Percentiles rank a stretch among this genome's conserved stretches.
Conservation (phyloP, 2,329 filamentous ascomycete genomes). For the Hypomyces perniciosus region DNA sequence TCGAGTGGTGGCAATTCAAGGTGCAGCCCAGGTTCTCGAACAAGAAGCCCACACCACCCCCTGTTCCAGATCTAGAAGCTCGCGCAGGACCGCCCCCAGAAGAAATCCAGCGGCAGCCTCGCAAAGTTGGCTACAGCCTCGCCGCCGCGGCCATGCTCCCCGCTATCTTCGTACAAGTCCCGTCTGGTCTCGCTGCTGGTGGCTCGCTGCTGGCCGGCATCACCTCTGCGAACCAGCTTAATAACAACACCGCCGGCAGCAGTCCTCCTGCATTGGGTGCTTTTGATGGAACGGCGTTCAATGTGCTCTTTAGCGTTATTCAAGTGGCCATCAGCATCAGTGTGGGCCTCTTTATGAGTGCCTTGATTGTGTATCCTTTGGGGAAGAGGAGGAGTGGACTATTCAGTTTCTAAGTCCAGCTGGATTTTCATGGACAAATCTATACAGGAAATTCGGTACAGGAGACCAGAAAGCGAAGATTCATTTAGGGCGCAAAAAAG, state of each 20-base stretch:
- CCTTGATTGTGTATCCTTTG: slow-evolving; percentile 49
- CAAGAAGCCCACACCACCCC: slow-evolving; percentile 23
- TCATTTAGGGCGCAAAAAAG: too few species aligned
- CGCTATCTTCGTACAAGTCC: slow-evolving; percentile 71
- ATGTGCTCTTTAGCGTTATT: slow-evolving; percentile 51
- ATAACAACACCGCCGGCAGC: slow-evolving; percentile 28
- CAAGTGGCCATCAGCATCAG: slow-evolving; percentile 58
- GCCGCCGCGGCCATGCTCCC: slow-evolving; percentile 81
- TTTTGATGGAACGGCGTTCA: slow-evolving; percentile 44
- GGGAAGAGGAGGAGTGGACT: slow-evolving; percentile 53
- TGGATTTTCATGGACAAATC: neutral
- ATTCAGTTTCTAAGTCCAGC: slow-evolving; percentile 42
- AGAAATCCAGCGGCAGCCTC: slow-evolving; percentile 25
- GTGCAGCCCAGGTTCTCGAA: slow-evolving; percentile 32
- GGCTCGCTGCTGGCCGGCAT: slow-evolving; percentile 55
- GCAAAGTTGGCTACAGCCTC: slow-evolving; percentile 62
- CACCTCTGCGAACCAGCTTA: slow-evolving; percentile 49
- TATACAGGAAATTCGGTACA: too few species aligned
- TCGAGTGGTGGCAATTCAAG: slow-evolving; percentile 44
- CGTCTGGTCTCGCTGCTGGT: slow-evolving; percentile 54
- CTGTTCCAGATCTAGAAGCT: slow-evolving; percentile 28
- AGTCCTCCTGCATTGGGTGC: slow-evolving; percentile 18
- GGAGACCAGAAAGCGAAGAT: too few species aligned
- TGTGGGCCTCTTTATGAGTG: slow-evolving; percentile 54
- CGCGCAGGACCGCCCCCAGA: slow-evolving; percentile 19